Conservation (phyloP, 805 yeast species). For the Schwanniomyces vanrijiae region DNA sequence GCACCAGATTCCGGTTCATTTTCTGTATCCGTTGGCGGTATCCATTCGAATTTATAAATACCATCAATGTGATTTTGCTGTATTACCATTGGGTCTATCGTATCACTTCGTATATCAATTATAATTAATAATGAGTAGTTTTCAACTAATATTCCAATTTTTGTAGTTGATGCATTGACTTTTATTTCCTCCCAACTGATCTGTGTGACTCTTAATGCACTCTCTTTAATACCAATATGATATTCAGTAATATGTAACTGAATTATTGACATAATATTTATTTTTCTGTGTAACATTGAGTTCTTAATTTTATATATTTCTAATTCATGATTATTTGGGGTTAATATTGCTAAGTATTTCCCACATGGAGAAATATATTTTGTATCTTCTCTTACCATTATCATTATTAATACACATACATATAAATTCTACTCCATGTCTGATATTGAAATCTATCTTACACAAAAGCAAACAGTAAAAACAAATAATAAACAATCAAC, state of each 20-base stretch:
- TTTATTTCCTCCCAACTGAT: conserved; percentile 24
- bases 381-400: conserved; percentile 5
- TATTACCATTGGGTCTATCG: conserved; percentile 28
- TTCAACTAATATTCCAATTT: conserved; percentile 29
- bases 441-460: not conserved
- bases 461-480: conserved; percentile 4
- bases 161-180: conserved; percentile 15
- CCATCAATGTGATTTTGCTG: conserved; percentile 28
- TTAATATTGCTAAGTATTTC: conserved; percentile 15
- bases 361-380: conserved; percentile 18
- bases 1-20: conserved; percentile 27
- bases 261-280: not conserved
- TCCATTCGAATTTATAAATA: conserved; percentile 33
- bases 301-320: not conserved
- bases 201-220: conserved; percentile 3
- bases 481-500: conserved; percentile 11
- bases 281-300: not conserved
- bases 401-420: not conserved
- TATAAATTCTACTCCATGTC: not conserved
- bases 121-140: conserved; percentile 19
- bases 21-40: conserved; percentile 19
- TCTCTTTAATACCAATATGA: not conserved
- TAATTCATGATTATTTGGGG: not conserved
- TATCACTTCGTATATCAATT: conserved; percentile 18
- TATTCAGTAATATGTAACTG: not conserved